These are phyloP conservation scores for Obba rivulosa DNA, from an alignment of 768 basidiomycete species.

Conservation along the genomic window DNA sequence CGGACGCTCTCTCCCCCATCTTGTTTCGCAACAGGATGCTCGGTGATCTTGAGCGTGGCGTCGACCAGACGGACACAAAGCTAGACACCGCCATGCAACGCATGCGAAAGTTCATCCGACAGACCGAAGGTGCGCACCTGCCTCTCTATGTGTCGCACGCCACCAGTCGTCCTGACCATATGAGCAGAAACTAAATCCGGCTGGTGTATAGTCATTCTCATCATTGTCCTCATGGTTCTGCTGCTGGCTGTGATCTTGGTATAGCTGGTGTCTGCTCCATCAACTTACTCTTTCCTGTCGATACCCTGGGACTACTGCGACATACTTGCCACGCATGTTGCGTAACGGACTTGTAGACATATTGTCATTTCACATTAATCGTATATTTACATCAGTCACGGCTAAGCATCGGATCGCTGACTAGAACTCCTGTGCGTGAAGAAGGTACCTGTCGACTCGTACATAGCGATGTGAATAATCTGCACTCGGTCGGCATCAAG, in stretches of 20 bases:
- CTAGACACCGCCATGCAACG: slow-evolving; percentile 62
- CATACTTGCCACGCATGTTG: too few species aligned
- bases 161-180: not conserved
- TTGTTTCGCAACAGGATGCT: slow-evolving; percentile 54
- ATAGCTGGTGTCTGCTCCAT: slow-evolving; percentile 23
- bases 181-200: slow-evolving; percentile 74
- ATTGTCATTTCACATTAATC: too few species aligned
- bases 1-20: not conserved
- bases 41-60: slow-evolving; percentile 73
- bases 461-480: too few species aligned
- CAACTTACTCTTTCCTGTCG: too few species aligned
- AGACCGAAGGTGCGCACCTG: slow-evolving; percentile 63
- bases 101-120: slow-evolving; percentile 78
- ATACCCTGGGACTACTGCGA: too few species aligned
- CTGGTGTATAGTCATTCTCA: slow-evolving; percentile 85
- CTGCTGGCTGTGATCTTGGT: slow-evolving; percentile 77
- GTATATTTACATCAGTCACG: too few species aligned
- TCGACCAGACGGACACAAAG: slow-evolving; percentile 66
- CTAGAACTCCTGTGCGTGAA: too few species aligned
- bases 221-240: slow-evolving; percentile 71
- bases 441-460: too few species aligned
- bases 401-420: too few species aligned
- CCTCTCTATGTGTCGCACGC: not conserved
- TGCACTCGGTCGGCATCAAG: too few species aligned
- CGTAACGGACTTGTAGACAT: too few species aligned